Evolutionary conservation across 495 filamentous ascomycete species (phyloP), one percentile per base, ranked within the genome.

Genomic region (Penicillium argentinense): DNA sequence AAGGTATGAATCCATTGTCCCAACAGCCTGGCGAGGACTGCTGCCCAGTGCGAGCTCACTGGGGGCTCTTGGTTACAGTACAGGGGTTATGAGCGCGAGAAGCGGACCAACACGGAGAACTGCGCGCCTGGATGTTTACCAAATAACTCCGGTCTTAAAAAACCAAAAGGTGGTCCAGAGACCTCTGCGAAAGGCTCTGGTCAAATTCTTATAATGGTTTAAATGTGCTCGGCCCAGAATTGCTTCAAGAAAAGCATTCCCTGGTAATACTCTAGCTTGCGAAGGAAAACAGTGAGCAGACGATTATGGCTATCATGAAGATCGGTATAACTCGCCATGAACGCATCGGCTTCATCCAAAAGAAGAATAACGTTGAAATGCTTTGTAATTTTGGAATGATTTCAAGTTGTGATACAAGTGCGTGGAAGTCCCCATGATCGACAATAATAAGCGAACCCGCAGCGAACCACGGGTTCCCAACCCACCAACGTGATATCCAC

Each of bases 201-300:
- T 60, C 9, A 79, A 59, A 16, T 71, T 55, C 0, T 67, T 59
- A 42, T 75, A 76, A 33, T 71, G 51, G 4, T 77, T 56, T 1
- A 78, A 29, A 47, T 78, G 71, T 30, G 77, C 70, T 1, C 72
- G 60, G 23, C 59, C 71, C n/a, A 67, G 53, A 51, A 78, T 66
- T 16, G 69, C 66, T 28, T 75, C 22, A 67, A 40, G 48, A 66
- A 67, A 21, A 71, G 53, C 5, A 69, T 44, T 25, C 67, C 66
- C 29, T 75, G 59, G 39, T 74, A 82, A 56, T 81, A 81, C 60
- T 84, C 78, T 3, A 83, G 62, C 54, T 75, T 74, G 18, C 78
- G 67, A 32, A 83, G 60, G 44, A 82, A 81, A 38, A 80, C 48
- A 9, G 58, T 57, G n/a, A 67, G 45, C 1, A 64, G 50, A 16